phyloP scores from a whole-genome alignment of 331 rosid species.

The Rhamnella rubrinervis region DNA sequence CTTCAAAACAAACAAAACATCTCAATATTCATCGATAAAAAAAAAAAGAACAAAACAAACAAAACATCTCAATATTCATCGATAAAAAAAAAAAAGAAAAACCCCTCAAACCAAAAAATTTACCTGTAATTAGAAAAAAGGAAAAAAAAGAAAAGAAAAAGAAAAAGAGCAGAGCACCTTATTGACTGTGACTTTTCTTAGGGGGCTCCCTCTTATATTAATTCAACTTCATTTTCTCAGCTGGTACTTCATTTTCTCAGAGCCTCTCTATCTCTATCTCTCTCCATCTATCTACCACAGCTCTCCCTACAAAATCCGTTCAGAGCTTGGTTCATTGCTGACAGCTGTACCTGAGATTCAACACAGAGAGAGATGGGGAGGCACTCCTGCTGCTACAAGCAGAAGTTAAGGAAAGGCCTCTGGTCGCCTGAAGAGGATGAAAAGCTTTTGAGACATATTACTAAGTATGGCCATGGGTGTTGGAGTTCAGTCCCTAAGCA shows the following conservation, averaged over 20 bases:
- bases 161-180: background rate
- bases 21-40: too few species aligned
- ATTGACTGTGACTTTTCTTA: background rate
- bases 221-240: background rate
- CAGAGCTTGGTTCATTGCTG: background rate
- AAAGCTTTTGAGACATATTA: constrained; percentile 77
- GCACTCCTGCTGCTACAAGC: constrained; percentile 92
- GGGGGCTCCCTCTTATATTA: background rate
- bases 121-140: too few species aligned
- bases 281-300: background rate
- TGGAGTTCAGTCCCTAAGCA: constrained; percentile 94
- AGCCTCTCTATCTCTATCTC: background rate
- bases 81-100: too few species aligned
- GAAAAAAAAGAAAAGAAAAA: background rate
- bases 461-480: constrained; percentile 85
- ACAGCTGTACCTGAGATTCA: background rate
- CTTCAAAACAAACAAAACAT: too few species aligned
- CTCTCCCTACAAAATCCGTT: background rate
- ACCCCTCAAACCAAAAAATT: too few species aligned
- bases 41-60: too few species aligned
- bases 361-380: background rate
- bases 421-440: constrained; percentile 96
- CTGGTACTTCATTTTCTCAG: background rate
- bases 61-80: too few species aligned
- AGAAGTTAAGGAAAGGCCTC: constrained; percentile 87